Base-by-base conservation (phyloP, 2,329 filamentous ascomycete species). In the Fusarium sp. region DNA sequence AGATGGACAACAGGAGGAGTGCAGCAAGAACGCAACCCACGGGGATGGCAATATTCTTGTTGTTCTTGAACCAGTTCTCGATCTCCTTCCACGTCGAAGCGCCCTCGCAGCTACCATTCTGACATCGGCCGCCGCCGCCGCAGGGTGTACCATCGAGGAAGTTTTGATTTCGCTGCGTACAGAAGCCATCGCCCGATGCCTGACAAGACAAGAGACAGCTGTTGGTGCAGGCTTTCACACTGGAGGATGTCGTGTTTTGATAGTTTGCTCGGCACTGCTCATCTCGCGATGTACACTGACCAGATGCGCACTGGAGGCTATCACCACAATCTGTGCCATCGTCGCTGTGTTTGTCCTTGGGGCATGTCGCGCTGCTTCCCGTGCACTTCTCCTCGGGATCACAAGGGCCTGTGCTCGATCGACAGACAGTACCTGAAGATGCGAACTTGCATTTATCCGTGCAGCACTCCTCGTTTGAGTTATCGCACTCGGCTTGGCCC, bases 111-210 rank as follows among this genome's bases (percentile, higher is more conserved):
- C 87, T 84, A 48, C 96, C 96, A 77, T 95, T 96, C 58, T 82
- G 80, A 82, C 96, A 99, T 64, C 85, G 87, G 12, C 96, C 96
- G 62, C 94, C 94, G 24, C 92, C 93, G 59, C 90, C 88, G 80
- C 96, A 99, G 4, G 89, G 85, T 2, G 96, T 98, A 24, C 96
- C 96, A 80, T 99, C 96, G 36, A 98, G 86, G 83, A 97, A 98
- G 83, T 97, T 96, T 81, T 98, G 95, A 80, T 94, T 92, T 84
- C 97, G 89, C 28, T 89, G 88, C 69, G 93, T 91, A 82, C 94
- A 98, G 13, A 88, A 86, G 66, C 89, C 89, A 13, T 90, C 90
- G 66, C 95, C 91, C 64, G 94, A 90, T 31, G 92, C 92, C 6
- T 88, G 87, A 82, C 96, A 99, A 55, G 91, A 91, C 57, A 98